A percentile compares a stretch with the other conserved stretches of the same genome.
phyloP scores from a whole-genome alignment of 2,329 filamentous ascomycete genomes.

The Fusarium solani-melongenae region DNA sequence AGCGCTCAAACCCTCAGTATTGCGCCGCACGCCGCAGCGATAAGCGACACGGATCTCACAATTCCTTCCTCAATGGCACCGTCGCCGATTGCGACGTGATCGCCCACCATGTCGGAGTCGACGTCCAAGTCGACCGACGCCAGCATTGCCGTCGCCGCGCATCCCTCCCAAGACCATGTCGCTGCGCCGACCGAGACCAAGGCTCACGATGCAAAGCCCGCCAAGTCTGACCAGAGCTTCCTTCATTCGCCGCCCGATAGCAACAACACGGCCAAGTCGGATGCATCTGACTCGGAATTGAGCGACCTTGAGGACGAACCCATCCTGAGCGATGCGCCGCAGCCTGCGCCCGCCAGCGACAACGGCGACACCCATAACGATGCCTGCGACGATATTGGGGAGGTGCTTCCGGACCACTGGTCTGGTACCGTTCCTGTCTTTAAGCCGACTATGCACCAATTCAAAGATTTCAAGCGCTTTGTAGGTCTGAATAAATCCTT shows the following conservation, averaged over 20 bases:
- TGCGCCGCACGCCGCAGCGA: constrained; percentile 25
- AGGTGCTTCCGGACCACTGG: constrained; percentile 87
- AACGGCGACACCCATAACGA: constrained; percentile 45
- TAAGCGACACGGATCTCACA: constrained; percentile 16
- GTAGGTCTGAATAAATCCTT: constrained; percentile 58
- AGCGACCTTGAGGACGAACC: constrained; percentile 72
- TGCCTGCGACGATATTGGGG: constrained; percentile 73
- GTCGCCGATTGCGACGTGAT: constrained; percentile 52
- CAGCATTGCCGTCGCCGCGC: constrained; percentile 62
- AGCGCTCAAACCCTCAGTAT: constrained; percentile 12
- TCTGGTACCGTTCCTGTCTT: constrained; percentile 94
- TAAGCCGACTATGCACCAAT: constrained; percentile 94
- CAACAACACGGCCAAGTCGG: constrained; percentile 69
- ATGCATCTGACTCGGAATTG: constrained; percentile 72
- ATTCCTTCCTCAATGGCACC: constrained; percentile 47
- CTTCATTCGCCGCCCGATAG: constrained; percentile 73
- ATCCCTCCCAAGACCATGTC: constrained; percentile 44
- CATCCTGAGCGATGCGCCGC: constrained; percentile 50
- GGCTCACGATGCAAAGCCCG: constrained; percentile 50
- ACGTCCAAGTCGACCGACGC: constrained; percentile 59
- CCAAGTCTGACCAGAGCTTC: constrained; percentile 53
- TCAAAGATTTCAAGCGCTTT: constrained; percentile 91
- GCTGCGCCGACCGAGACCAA: constrained; percentile 42
- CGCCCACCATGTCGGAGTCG: constrained; percentile 56
- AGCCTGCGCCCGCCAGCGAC: constrained; percentile 36